Base-by-base conservation (phyloP, 2,329 filamentous ascomycete genomes). In the Dryadomyces quercus-mongolicae region DNA sequence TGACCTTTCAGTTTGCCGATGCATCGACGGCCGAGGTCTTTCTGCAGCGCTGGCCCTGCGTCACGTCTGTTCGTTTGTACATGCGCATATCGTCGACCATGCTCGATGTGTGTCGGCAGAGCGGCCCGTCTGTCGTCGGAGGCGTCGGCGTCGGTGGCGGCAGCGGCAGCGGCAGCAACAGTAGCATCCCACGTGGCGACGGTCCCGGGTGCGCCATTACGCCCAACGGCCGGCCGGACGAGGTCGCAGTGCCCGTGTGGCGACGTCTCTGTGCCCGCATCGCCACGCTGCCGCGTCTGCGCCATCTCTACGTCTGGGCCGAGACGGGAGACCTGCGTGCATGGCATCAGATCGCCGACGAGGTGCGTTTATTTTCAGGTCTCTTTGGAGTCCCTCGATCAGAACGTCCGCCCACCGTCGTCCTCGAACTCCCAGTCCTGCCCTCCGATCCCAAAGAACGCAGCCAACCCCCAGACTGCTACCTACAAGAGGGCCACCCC, bases 1-100 rank as follows among this genome's bases (percentile, higher is more conserved):
- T 63, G 5, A 66, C 62, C 36, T 66, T 66, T 55, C 57, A 63
- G 56, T 63, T 67, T 46, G 65, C 61, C 54, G 60, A 66, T 50
- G 59, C 57, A 34, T 25, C 44, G 42, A 53, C 58, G 0, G 63
- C 63, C 22, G 49, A 46, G 18, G 51, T 54, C 16, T 67, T 66
- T 51, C 55, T 67, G 34, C 36, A 40, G 5, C 51, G 49, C 44
- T 62, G 61, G 49, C 49, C 57, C 13, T 48, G 49, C 25, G 44
- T 52, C 3, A 59, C 62, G 16, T 63, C 60, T 8, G 15, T 67
- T 5, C 63, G 65, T 22, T 51, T 67, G 15, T 61, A 58, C 57
- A 55, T 66, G 44, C 56, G 60, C 42, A 43, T 62, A 9, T 56
- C 59, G 38, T 57, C 60, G 43, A 44, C 63, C 31, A 54, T 66